These are phyloP conservation scores for Pleurotus djamor DNA, from an alignment of 768 basidiomycete species.

Conservation along the genomic window DNA sequence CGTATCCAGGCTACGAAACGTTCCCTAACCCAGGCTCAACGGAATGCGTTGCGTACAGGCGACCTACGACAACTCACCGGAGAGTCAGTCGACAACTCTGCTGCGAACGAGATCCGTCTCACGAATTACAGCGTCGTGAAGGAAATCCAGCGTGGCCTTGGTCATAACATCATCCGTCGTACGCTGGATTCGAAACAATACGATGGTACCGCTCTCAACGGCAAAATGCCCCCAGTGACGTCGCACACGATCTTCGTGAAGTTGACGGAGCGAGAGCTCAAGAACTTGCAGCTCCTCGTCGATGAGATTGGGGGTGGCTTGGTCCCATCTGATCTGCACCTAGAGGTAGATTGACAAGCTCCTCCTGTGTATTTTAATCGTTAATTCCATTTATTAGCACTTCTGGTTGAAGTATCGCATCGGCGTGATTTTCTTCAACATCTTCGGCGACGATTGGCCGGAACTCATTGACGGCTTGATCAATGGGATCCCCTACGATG, in stretches of 20 bases:
- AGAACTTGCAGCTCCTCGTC: neutral
- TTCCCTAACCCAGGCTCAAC: neutral
- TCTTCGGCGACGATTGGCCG: neutral
- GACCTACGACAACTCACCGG: too few relatives aligned
- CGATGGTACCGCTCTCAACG: constrained; percentile 2
- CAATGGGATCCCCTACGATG: neutral
- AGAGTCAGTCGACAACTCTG: too few relatives aligned
- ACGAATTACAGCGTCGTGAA: neutral
- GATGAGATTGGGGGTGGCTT: neutral
- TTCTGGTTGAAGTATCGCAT: neutral
- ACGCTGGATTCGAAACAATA: neutral
- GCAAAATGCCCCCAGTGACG: neutral
- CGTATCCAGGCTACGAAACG: neutral
- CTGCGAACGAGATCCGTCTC: too few relatives aligned
- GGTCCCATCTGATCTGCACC: neutral
- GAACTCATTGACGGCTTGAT: neutral
- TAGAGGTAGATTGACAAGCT: neutral
- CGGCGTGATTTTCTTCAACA: neutral
- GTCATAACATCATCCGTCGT: neutral
- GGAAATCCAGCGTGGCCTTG: neutral
- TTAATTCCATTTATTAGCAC: neutral
- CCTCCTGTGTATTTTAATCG: neutral
- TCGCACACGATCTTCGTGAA: neutral
- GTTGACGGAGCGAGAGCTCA: neutral
- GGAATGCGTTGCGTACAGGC: too few relatives aligned